A percentile compares a stretch with the other conserved stretches of the same genome.
Conservation (phyloP, 495 filamentous ascomycete genomes). For the Massariosphaeria phaeospora region DNA sequence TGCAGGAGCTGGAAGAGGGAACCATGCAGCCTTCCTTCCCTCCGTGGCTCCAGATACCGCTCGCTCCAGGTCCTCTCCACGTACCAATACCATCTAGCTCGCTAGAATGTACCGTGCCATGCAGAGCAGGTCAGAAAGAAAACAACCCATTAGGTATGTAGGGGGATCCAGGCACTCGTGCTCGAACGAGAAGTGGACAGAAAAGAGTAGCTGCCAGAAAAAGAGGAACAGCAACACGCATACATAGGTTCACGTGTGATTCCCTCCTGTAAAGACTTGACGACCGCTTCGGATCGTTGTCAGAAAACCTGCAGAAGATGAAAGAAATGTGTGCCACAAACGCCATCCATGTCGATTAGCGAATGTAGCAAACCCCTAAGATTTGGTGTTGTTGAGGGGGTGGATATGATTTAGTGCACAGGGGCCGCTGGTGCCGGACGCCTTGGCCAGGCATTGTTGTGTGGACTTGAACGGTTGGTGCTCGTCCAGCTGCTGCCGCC, state of each 20-base stretch:
- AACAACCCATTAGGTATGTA: background rate
- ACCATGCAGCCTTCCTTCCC: background rate
- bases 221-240: conserved; percentile 7
- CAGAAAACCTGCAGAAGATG: no score
- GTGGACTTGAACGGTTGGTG: conserved; percentile 14
- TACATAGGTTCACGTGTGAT: conserved; percentile 3
- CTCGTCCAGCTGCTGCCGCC: conserved; percentile 8
- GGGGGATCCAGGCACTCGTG: background rate
- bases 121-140: no score
- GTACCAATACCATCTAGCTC: background rate
- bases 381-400: background rate
- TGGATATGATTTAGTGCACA: conserved; percentile 10
- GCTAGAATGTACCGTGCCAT: background rate
- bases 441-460: conserved; percentile 18
- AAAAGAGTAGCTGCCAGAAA: background rate
- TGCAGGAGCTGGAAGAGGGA: background rate
- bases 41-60: background rate
- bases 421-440: conserved; percentile 17
- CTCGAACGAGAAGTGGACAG: background rate
- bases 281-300: no score
- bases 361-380: background rate
- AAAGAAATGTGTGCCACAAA: no score
- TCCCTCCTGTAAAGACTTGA: background rate
- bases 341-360: background rate
- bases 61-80: background rate